Conservation (phyloP, 2,329 filamentous ascomycete species). For the Aureobasidium sp. region DNA sequence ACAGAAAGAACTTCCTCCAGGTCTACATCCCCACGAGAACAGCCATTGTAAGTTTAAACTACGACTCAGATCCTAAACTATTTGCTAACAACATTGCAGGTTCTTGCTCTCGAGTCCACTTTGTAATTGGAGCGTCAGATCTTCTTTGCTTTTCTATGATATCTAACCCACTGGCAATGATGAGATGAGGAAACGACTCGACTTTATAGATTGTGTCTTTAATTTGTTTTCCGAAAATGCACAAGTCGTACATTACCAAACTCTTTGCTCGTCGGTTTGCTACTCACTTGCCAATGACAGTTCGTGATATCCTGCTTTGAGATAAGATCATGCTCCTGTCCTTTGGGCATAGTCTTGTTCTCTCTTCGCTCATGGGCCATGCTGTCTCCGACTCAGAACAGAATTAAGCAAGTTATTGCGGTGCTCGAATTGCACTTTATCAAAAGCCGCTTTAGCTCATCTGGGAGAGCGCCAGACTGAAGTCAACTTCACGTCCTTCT, state of each 20-base stretch:
- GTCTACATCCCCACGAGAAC: conserved; percentile 81
- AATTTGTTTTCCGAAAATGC: background rate
- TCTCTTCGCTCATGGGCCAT: too few species aligned
- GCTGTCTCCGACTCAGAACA: too few species aligned
- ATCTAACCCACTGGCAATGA: background rate
- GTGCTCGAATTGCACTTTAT: too few species aligned
- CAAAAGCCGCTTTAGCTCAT: conserved; percentile 28
- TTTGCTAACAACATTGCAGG: background rate
- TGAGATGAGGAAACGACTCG: conserved; percentile 7
- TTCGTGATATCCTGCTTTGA: background rate
- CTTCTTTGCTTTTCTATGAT: conserved; percentile 8
- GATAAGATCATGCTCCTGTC: too few species aligned
- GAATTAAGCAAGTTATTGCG: too few species aligned
- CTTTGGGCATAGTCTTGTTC: too few species aligned
- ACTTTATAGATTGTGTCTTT: background rate
- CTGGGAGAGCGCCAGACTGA: conserved; percentile 32
- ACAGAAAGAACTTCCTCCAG: conserved; percentile 80
- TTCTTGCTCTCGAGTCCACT: conserved; percentile 8
- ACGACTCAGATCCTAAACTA: background rate
- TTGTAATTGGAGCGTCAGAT: background rate
- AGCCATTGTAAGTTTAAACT: conserved; percentile 57
- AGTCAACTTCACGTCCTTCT: conserved; percentile 24
- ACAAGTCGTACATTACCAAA: background rate
- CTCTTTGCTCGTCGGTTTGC: background rate
- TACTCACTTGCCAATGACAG: background rate